phyloP scores from a whole-genome alignment of 441 rosid genomes.

The Metrosideros polymorpha region DNA sequence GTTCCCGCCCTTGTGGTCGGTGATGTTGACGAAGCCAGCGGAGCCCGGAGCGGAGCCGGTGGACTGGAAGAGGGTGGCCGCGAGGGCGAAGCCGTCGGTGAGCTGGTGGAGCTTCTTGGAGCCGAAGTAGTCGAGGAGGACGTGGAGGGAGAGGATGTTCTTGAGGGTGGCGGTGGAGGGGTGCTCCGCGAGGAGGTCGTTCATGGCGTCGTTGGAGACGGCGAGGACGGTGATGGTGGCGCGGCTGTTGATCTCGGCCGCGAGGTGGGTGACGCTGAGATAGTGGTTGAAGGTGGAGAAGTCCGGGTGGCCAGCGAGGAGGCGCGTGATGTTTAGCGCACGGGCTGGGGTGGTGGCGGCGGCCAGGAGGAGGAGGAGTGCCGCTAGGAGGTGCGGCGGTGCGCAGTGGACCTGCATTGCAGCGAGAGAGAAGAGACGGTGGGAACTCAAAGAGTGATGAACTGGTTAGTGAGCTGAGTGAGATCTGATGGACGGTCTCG shows the following conservation, averaged over 20 bases:
- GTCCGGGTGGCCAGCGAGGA: slow-evolving; percentile 5
- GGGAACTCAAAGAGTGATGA: background rate
- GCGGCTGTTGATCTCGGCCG: slow-evolving; percentile 10
- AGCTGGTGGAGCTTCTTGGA: slow-evolving; percentile 9
- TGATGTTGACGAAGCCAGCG: slow-evolving; percentile 15
- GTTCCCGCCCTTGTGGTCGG: slow-evolving; percentile 13
- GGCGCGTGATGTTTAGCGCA: background rate
- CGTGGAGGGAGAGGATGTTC: slow-evolving; percentile 8
- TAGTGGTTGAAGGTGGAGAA: slow-evolving; percentile 11
- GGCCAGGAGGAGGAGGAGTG: background rate
- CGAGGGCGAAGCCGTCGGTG: slow-evolving; percentile 7
- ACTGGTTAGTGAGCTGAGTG: background rate
- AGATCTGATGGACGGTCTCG: background rate
- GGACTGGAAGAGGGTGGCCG: slow-evolving; percentile 14
- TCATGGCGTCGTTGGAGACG: slow-evolving; percentile 1
- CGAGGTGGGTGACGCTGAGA: slow-evolving; percentile 10
- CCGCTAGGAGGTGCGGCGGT: background rate
- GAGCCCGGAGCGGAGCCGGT: slow-evolving; percentile 12
- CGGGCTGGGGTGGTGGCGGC: background rate
- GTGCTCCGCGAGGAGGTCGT: slow-evolving; percentile 7
- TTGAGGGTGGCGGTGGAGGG: slow-evolving; percentile 1
- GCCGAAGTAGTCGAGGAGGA: slow-evolving; percentile 18
- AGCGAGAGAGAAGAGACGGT: background rate
- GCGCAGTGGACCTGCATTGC: background rate
- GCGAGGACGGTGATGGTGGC: slow-evolving; percentile 14